phyloP scores from a whole-genome alignment of 371 early-diverging fungal species.

The Apophysomyces trapeziformis region DNA sequence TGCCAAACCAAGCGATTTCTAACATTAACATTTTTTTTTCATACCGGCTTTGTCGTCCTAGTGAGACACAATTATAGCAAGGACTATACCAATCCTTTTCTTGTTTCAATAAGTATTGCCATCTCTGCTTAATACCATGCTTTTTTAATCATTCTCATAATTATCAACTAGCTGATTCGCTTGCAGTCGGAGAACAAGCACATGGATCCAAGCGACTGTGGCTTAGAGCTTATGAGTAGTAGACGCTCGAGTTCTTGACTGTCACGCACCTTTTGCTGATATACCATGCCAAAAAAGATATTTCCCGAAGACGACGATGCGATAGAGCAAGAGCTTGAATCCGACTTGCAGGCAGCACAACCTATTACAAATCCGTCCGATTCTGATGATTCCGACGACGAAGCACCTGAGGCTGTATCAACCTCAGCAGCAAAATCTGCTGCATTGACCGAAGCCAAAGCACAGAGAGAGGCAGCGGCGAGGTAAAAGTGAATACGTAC shows the following conservation, averaged over 20 bases:
- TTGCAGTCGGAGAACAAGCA: no score
- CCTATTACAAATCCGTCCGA: background rate
- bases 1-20: no score
- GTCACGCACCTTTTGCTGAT: background rate
- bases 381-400: constrained; percentile 39
- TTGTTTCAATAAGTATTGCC: no score
- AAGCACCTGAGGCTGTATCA: constrained; percentile 54
- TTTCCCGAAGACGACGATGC: constrained; percentile 43
- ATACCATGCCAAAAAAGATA: constrained; percentile 41
- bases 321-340: constrained; percentile 14
- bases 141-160: no score
- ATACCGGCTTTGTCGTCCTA: no score
- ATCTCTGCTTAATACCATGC: no score
- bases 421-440: constrained; percentile 36
- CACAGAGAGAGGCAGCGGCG: constrained; percentile 45
- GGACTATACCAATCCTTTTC: no score
- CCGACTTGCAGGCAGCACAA: background rate
- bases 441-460: constrained; percentile 28
- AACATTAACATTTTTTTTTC: no score
- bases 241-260: background rate
- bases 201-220: no score
- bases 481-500: constrained; percentile 28
- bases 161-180: no score
- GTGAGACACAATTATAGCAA: no score
- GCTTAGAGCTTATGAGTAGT: no score